A percentile compares a stretch with the other conserved stretches of the same genome.
Evolutionary conservation across 2,329 filamentous ascomycete species (phyloP).

Genomic region (Stachybotrys chartarum): DNA sequence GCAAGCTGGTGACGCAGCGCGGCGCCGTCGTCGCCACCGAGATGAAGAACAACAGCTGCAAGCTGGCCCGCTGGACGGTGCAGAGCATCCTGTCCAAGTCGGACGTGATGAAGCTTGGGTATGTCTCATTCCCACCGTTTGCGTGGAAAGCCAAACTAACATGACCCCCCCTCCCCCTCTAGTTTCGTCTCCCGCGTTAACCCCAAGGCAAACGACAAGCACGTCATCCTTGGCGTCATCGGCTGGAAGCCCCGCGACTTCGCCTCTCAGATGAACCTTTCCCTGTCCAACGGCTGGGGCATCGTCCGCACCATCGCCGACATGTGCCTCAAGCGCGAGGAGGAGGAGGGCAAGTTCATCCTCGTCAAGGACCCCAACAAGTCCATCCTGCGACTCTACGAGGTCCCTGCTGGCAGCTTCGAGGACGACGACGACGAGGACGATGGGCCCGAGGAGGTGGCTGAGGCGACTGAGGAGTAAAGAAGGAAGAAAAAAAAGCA

Average conservation of each 20-base stretch:
- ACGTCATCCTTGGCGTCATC: conserved; percentile 90
- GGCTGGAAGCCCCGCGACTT: conserved; percentile 99
- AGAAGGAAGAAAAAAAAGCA: conserved; percentile 5
- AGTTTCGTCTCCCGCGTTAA: conserved; percentile 94
- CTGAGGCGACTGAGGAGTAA: conserved; percentile 27
- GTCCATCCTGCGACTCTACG: conserved; percentile 85
- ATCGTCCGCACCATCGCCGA: conserved; percentile 97
- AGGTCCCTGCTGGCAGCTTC: conserved; percentile 79
- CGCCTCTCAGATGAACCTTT: conserved; percentile 95
- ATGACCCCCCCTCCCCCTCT: not conserved
- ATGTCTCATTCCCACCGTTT: conserved; percentile 25
- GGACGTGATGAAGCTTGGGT: conserved; percentile 98
- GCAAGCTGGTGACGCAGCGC: conserved; percentile 87
- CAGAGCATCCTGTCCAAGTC: conserved; percentile 95
- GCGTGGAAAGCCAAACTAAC: too few species aligned
- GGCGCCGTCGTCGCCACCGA: conserved; percentile 97
- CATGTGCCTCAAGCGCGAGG: conserved; percentile 70
- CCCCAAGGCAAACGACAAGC: conserved; percentile 86
- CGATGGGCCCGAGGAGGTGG: conserved; percentile 44
- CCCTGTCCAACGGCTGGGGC: conserved; percentile 95
- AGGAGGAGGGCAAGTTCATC: conserved; percentile 71
- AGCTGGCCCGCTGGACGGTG: conserved; percentile 94
- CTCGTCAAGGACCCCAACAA: conserved; percentile 93
- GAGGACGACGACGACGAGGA: conserved; percentile 81
- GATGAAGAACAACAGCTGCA: conserved; percentile 99